Base-by-base conservation (phyloP, 2,329 filamentous ascomycete species). In the Magnaporthiopsis rhizophila region DNA sequence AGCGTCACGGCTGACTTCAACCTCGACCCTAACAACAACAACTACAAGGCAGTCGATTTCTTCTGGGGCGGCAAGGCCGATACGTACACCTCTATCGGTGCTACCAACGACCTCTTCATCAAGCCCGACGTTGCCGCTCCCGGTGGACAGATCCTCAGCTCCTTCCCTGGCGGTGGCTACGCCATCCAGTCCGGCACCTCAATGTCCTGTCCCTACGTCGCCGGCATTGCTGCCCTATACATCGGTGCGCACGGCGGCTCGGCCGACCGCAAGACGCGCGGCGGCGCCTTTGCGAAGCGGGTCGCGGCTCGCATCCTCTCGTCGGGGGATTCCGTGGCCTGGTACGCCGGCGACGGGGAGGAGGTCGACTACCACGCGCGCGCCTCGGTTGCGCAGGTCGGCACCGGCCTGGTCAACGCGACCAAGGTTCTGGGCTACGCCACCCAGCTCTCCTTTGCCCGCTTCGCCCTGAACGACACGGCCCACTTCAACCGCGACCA, bases 151-250 rank as follows among this genome's bases (percentile, higher is more conserved):
- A 82, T 83, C 65, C 74, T 79, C 63, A 79, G 77, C 24, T 81
- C 80, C 2, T 82, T 76, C 65, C 77, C 77, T n/a, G 60, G 65
- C 13, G 69, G 75, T 45, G 69, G 69, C 3, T 73, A 71, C 50
- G 74, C 74, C 13, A 73, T 82, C 1, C 72, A 79, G 32, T 78
- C 74, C 24, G 83, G 83, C 18, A 86, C 83, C 0, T 83, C 80
- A 1, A 85, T 85, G 82, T 77, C 81, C 11, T 76, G 77, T 66
- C 79, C 82, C n/a, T 72, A 81, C 32, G 60, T 64, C 0, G 66
- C 68, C 7, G 86, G 78, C 50, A 79, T 85, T 62, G 75, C 75
- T 3, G 76, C 75, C n/a, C 72, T 78, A 8, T 78, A 76, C 61
- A 70, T 77, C 38, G 69, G 73, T 12, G 70, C 71, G 28, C 67